Evolutionary conservation across 2,329 filamentous ascomycete genomes (phyloP).

Genomic region (Myriosclerotinia curreyana): DNA sequence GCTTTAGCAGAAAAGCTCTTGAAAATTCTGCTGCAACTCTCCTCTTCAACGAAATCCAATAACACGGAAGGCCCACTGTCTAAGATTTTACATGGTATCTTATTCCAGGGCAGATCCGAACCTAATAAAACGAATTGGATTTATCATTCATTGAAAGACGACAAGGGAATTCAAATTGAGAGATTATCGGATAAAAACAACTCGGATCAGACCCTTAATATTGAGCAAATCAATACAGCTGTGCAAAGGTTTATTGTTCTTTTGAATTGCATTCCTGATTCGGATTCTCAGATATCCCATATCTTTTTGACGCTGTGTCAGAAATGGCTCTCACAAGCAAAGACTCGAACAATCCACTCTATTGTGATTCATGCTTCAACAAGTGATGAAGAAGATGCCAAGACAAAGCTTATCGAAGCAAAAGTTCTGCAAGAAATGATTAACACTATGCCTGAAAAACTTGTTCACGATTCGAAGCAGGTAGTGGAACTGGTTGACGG

Average conservation of each 20-base stretch:
- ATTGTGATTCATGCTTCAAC: slow-evolving; percentile 39
- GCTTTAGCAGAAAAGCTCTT: slow-evolving; percentile 44
- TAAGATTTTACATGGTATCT: slow-evolving; percentile 52
- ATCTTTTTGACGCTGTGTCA: slow-evolving; percentile 60
- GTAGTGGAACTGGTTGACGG: slow-evolving; percentile 62
- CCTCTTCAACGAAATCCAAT: slow-evolving; percentile 43
- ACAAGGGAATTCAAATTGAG: slow-evolving; percentile 51
- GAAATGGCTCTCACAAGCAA: slow-evolving; percentile 50
- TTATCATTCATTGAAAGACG: slow-evolving; percentile 47
- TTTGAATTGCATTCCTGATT: slow-evolving; percentile 43
- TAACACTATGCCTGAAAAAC: slow-evolving; percentile 58
- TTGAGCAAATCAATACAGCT: slow-evolving; percentile 41
- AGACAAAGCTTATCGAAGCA: slow-evolving; percentile 53
- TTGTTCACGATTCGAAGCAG: slow-evolving; percentile 62
- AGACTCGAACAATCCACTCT: slow-evolving; percentile 5
- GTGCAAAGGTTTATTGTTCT: slow-evolving; percentile 51
- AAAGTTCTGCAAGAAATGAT: slow-evolving; percentile 65
- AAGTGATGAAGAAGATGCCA: slow-evolving; percentile 42
- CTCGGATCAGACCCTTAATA: slow-evolving; percentile 15
- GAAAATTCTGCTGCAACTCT: slow-evolving; percentile 56
- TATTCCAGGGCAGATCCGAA: slow-evolving; percentile 50
- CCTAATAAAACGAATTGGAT: slow-evolving; percentile 47
- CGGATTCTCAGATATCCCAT: slow-evolving; percentile 49
- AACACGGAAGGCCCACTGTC: slow-evolving; percentile 45
- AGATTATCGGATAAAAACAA: slow-evolving; percentile 23